These are phyloP conservation scores for Daldinia childiae DNA, from an alignment of 495 filamentous ascomycete genomes.

Conservation along the genomic window DNA sequence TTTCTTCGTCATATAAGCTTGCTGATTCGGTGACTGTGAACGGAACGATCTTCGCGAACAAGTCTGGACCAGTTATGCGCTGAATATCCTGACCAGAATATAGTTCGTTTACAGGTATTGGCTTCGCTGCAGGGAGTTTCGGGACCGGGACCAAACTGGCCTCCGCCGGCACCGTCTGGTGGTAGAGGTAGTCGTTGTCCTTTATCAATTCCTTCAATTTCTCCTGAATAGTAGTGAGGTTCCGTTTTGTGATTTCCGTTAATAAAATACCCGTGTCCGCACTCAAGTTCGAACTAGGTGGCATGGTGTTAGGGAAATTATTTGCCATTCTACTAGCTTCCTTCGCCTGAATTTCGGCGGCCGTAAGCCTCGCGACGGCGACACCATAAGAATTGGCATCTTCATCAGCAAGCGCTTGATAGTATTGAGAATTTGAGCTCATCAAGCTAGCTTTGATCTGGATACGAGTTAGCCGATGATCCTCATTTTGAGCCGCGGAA, in stretches of 20 bases:
- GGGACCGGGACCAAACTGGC: slow-evolving; percentile 80
- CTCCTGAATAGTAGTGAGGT: slow-evolving; percentile 81
- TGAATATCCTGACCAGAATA: slow-evolving; percentile 98
- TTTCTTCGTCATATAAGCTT: slow-evolving; percentile 97
- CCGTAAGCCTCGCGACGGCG: slow-evolving; percentile 82
- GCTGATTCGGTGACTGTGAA: slow-evolving; percentile 97
- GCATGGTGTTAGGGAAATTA: slow-evolving; percentile 80
- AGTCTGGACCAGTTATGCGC: slow-evolving; percentile 93
- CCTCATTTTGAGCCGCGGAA: not conserved
- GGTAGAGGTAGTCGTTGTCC: slow-evolving; percentile 99
- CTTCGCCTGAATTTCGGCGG: slow-evolving; percentile 77
- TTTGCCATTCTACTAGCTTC: slow-evolving; percentile 81
- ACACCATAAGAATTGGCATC: slow-evolving; percentile 88
- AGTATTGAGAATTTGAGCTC: slow-evolving; percentile 89
- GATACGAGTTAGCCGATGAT: slow-evolving; percentile 6
- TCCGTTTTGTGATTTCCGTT: slow-evolving; percentile 83
- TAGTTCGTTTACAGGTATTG: slow-evolving; percentile 94
- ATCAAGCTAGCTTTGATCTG: slow-evolving; percentile 85
- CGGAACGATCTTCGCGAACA: slow-evolving; percentile 96
- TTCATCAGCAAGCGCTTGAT: slow-evolving; percentile 90
- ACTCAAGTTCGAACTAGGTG: slow-evolving; percentile 82
- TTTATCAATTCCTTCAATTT: slow-evolving; percentile 78
- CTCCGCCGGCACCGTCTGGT: slow-evolving; percentile 88
- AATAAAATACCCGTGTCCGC: slow-evolving; percentile 78
- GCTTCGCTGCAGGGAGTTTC: slow-evolving; percentile 96